Evolutionary conservation across 768 basidiomycete genomes (phyloP).

Genomic region (Auricularia auricula-judae): DNA sequence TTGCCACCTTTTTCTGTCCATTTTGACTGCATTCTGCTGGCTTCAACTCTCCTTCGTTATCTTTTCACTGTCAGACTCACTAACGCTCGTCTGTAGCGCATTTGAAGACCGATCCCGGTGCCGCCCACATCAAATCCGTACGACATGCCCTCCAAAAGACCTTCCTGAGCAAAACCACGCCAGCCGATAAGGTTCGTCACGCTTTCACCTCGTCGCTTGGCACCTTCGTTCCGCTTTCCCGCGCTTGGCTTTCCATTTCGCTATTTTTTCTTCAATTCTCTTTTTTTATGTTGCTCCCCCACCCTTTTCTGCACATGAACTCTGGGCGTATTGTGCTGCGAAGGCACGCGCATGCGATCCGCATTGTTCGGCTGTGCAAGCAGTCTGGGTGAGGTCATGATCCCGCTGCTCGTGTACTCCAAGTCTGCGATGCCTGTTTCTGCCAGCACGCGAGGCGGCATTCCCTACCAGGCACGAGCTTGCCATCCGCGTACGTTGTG

Average conservation of each 20-base stretch:
- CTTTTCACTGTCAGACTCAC: conserved; percentile 4
- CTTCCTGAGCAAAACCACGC: conserved; percentile 49
- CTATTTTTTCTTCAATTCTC: neutral
- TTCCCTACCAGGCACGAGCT: too few species aligned
- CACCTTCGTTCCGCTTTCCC: neutral
- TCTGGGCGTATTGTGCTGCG: too few species aligned
- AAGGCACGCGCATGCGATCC: too few species aligned
- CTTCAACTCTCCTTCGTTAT: neutral
- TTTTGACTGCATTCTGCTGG: too few species aligned
- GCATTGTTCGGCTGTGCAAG: too few species aligned
- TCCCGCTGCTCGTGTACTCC: too few species aligned
- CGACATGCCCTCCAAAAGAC: conserved; percentile 85
- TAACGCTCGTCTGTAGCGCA: conserved; percentile 21
- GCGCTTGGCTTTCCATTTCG: conserved; percentile 15
- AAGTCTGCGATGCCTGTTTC: too few species aligned
- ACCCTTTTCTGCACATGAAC: too few species aligned
- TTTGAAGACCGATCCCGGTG: conserved; percentile 47
- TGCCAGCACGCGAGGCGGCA: too few species aligned
- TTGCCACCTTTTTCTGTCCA: neutral
- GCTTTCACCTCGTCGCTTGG: conserved; percentile 12
- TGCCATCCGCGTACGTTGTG: too few species aligned
- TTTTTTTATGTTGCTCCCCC: too few species aligned
- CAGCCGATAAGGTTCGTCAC: conserved; percentile 51
- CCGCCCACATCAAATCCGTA: conserved; percentile 77
- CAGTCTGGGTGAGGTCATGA: too few species aligned